These are phyloP conservation scores for Carex sylvatica DNA, from an alignment of 202 grass and related monocot species.

Conservation along the genomic window DNA sequence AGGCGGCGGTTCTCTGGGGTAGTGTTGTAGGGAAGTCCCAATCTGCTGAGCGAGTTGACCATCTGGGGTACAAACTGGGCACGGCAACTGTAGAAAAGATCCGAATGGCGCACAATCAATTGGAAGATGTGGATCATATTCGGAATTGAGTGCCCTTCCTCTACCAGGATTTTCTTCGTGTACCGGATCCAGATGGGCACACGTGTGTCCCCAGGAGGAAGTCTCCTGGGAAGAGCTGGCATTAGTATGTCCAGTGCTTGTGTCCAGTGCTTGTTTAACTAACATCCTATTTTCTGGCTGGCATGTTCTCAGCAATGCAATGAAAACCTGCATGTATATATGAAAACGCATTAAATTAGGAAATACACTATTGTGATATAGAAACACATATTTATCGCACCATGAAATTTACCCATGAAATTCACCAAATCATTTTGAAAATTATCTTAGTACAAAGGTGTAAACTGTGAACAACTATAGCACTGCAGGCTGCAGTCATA, in stretches of 20 bases:
- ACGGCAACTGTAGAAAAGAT: slow-evolving; percentile 96
- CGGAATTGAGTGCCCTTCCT: slow-evolving; percentile 99
- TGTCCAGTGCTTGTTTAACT: slow-evolving; percentile 92
- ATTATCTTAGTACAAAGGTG: not conserved
- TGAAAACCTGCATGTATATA: slow-evolving; percentile 66
- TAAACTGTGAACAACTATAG: slow-evolving; percentile 1
- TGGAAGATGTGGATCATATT: slow-evolving; percentile 99
- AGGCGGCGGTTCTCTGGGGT: slow-evolving; percentile 86
- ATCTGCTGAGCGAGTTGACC: slow-evolving; percentile 96
- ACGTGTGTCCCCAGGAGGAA: slow-evolving; percentile 87
- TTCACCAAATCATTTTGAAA: not conserved
- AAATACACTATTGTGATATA: not conserved
- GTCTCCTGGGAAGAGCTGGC: slow-evolving; percentile 89
- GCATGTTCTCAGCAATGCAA: slow-evolving; percentile 90
- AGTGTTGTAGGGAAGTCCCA: slow-evolving; percentile 94
- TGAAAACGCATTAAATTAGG: not conserved
- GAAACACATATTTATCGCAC: not conserved
- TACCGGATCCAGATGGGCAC: slow-evolving; percentile 99
- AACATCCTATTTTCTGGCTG: slow-evolving; percentile 97
- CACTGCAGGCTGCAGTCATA: not conserved
- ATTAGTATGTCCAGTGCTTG: slow-evolving; percentile 97
- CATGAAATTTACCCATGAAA: not conserved
- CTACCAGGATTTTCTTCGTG: slow-evolving; percentile 97
- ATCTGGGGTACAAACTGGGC: slow-evolving; percentile 99
- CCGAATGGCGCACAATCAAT: slow-evolving; percentile 96